Percentiles rank a stretch among this genome's conserved stretches.
phyloP scores from a whole-genome alignment of 2,329 filamentous ascomycete genomes.

The Arachnopeziza araneosa region DNA sequence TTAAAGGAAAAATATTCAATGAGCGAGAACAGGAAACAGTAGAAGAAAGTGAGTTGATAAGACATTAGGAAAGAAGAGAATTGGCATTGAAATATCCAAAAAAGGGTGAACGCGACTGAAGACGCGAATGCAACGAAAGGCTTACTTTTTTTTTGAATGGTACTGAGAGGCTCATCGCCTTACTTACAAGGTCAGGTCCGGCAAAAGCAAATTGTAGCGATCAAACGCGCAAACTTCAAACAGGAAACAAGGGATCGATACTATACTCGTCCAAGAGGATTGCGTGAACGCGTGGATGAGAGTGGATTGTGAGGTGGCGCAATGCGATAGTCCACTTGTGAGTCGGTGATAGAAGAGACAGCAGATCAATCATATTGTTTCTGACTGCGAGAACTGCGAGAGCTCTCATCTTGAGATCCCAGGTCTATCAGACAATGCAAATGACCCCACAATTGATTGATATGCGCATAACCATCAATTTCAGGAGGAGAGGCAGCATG shows the following conservation, averaged over 20 bases:
- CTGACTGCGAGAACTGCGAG: not conserved
- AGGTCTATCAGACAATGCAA: not conserved
- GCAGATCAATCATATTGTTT: not conserved
- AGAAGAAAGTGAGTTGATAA: not conserved
- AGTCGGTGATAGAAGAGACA: not conserved
- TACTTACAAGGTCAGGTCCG: not conserved
- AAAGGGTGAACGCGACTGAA: constrained; percentile 8
- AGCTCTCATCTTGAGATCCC: not conserved
- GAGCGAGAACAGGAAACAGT: no score
- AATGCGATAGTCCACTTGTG: not conserved
- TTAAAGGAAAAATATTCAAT: no score
- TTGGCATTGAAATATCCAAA: constrained; percentile 3
- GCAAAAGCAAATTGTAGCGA: not conserved
- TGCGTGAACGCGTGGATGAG: not conserved
- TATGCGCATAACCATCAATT: not conserved
- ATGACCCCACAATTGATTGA: not conserved
- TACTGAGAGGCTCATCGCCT: not conserved
- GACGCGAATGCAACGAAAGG: constrained; percentile 14
- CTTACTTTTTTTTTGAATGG: constrained; percentile 7
- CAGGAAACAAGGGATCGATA: not conserved
- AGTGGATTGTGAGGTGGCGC: not conserved
- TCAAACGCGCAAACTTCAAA: not conserved
- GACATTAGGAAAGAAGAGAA: not conserved
- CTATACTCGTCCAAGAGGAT: not conserved
- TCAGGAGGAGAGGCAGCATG: not conserved